These are phyloP conservation scores for Talaromyces ruber DNA, from an alignment of 495 filamentous ascomycete genomes.

Conservation along the genomic window DNA sequence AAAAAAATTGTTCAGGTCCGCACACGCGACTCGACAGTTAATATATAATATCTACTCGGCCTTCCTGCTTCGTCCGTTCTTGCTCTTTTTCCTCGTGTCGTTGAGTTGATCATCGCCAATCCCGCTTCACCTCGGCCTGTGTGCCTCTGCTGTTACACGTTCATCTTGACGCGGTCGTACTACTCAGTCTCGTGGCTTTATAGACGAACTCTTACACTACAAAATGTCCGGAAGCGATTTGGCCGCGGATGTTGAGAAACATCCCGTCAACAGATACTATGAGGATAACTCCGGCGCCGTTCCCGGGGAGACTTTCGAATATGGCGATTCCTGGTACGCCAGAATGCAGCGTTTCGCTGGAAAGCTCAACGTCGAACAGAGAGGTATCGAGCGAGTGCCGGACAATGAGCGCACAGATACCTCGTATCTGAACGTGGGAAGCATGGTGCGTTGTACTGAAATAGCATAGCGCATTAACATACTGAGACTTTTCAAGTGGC, in stretches of 20 bases:
- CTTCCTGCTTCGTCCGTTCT: background rate
- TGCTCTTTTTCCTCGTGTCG: background rate
- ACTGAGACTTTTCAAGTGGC: constrained; percentile 47
- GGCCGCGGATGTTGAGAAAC: constrained; percentile 32
- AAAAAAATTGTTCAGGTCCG: background rate
- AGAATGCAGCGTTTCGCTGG: constrained; percentile 62
- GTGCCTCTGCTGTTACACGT: background rate
- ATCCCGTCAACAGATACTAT: constrained; percentile 30
- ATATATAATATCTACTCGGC: background rate
- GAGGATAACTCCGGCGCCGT: constrained; percentile 49
- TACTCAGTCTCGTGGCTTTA: background rate
- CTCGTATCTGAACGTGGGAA: constrained; percentile 59
- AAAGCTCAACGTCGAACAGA: constrained; percentile 62
- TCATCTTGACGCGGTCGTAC: background rate
- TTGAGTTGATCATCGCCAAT: background rate
- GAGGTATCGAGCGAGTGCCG: constrained; percentile 76
- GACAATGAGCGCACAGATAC: constrained; percentile 62
- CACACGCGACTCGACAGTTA: background rate
- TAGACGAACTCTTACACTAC: background rate
- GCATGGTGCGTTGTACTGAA: constrained; percentile 51
- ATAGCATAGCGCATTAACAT: background rate
- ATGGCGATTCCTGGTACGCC: constrained; percentile 54
- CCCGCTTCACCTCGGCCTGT: background rate
- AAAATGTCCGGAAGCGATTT: constrained; percentile 16
- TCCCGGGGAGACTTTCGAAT: constrained; percentile 50